Evolutionary conservation across 208 protist species (phyloP), one percentile per base, ranked within the genome.

Genomic region (Wallacemonas sp.): DNA sequence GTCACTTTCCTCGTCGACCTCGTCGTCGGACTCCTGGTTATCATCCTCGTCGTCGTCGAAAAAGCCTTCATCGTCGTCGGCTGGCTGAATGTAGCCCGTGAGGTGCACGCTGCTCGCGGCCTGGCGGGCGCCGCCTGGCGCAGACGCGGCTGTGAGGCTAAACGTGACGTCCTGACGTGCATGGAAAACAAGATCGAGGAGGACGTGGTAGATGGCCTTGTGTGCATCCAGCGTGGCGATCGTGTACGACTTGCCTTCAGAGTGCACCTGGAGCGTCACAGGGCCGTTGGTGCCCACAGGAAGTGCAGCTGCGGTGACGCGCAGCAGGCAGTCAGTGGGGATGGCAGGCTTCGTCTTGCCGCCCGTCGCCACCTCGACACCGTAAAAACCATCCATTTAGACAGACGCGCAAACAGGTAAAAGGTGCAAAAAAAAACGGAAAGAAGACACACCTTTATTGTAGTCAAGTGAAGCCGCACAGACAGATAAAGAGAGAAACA

Each of bases 331-430:
- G 22, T 88, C 85, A 10, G 77, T 66, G 1, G 85, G 67, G 14
- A 94, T 86, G n/a, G 80, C 83, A 11, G 76, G 82, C 65, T 78
- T 78, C 46, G 61, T 42, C 11, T 79, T 48, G 59, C 84, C 67
- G 26, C 84, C 87, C 2, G 72, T 77, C n/a, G 61, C 63, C 12
- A 93, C 84, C 66, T 94, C 87, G 11, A 90, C 8, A 38, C 87
- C 87, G 55, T 89, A 94, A 61, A 94, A 94, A 18, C 77, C 76
- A 45, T 94, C 82, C 87, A 94, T 94, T 32, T 5, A 0, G n/a
- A 33, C 10, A 8, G 20, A 8, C 8, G 49, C 5, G 57, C 38
- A 67, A 42, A 23, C 20, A 63, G 28, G 32, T 18, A 63, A 57
- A 67, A 28, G 57, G 39, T 38, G 25, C 44, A 42, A 67, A 66